Evolutionary conservation across 306 rosid genomes (phyloP), one percentile per base, ranked within the genome.

Genomic region (Sicyos baderoa): DNA sequence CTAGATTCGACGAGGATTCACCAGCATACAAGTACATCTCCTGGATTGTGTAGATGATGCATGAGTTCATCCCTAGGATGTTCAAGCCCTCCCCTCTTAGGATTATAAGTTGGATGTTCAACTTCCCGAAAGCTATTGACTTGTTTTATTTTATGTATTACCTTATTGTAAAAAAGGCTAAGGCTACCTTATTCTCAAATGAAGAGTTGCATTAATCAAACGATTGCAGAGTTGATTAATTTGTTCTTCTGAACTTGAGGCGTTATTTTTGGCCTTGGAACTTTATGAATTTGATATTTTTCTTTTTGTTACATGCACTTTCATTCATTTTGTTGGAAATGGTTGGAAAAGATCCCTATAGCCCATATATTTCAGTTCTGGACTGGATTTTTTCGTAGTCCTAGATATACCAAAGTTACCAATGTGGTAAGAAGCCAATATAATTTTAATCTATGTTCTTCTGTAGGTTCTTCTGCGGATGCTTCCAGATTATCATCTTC

Each of bases 401-500:
- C 9, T 37, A 37, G 9, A 10, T 54, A 9, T 18, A 54, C 44
- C 44, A 37, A 37, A 37, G 44, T 37, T 37, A 32, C 37, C 37
- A 32, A 32, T 32, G 37, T 32, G 4, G 44, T 6, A 5, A 37
- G 44, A 5, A 37, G 44, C 44, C 44, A 37, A 37, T 5, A 37
- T 37, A 37, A 37, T 37, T 37, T 37, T 37, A 5, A 37, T 37
- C 44, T 12, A 73, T 55, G 70, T 58, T 77, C 45, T 79, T 76
- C 62, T 71, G 76, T 78, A 93, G 99, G 99, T 89, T 77, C 96
- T 93, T 77, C 86, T 90, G 32, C 79, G 88, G 84, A 93, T 93
- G 99, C 99, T 93, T 77, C 99, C 97, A 49, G 90, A 86, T 77
- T 93, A 93, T 81, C 94, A 93, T 86, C 90, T 79, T 79, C 99